Evolutionary conservation across 1,284 basidiomycete genomes (phyloP), one percentile per base, ranked within the genome.

Genomic region (Melampsora americana): DNA sequence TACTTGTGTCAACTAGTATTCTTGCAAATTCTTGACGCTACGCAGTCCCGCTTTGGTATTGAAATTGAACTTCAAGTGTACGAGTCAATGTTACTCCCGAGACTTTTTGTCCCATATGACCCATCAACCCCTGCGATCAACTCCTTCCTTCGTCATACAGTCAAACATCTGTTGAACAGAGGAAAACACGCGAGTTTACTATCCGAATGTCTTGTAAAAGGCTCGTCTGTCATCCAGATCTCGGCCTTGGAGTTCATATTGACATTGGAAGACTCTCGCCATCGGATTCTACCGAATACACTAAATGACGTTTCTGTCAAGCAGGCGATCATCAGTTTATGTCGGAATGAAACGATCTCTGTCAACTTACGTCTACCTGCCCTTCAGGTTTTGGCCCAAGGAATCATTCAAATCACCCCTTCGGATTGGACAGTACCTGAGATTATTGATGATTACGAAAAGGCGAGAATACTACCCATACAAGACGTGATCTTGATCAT

Each of bases 41-140:
- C 67, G 23, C 50, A 75, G 32, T 60, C 14, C 20, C 66, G 73
- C 42, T 75, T 75, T 39, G 56, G 26, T 6, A 75, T 67, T 56
- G 61, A 28, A 30, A 32, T 48, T 14, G 39, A 50, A 46, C 18
- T 50, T 60, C 3, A 53, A 23, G 5, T 53, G 4, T 53, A 12
- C 50, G 23, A 16, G 14, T 18, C 20, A 11, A 6, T 44, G 42
- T 30, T n/a, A 30, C 53, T 20, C 18, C 56, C 56, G 50, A 26
- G 60, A 46, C 18, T 26, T 56, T 23, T 48, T 30, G 59, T 11
- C 44, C 30, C 50, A 32, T 35, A 20, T 23, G 50, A 62, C 42
- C 11, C 23, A 48, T 35, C 66, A 61, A 53, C 56, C 68, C 28
- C 20, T 68, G 56, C 26, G 46, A 20, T 18, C 26, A 61, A 53